Evolutionary conservation across 1,284 basidiomycete genomes (phyloP).

Genomic region (Calocybe gambosa): DNA sequence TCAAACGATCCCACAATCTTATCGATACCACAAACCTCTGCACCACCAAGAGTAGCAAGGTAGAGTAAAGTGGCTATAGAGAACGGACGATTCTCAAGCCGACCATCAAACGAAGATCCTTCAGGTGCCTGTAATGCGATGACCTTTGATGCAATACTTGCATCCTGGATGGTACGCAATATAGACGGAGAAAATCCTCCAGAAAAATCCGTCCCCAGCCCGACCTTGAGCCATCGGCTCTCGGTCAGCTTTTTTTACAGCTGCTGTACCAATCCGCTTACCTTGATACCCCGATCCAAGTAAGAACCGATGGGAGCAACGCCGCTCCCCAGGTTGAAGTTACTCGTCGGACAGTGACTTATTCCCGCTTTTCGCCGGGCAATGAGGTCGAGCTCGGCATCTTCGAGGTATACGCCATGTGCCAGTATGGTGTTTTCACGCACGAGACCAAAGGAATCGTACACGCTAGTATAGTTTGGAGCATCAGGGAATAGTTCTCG

Average conservation of each 20-base stretch:
- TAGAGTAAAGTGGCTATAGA: slow-evolving; percentile 76
- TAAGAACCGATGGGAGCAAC: slow-evolving; percentile 74
- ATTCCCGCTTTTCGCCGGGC: slow-evolving; percentile 66
- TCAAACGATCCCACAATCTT: slow-evolving; percentile 74
- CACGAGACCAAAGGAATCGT: slow-evolving; percentile 77
- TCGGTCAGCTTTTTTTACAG: neutral
- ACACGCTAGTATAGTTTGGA: slow-evolving; percentile 69
- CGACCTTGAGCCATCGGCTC: slow-evolving; percentile 46
- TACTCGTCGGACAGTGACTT: slow-evolving; percentile 91
- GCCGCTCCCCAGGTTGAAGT: slow-evolving; percentile 86
- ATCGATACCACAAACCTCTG: slow-evolving; percentile 73
- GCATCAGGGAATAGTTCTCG: slow-evolving; percentile 58
- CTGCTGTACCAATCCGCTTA: slow-evolving; percentile 23
- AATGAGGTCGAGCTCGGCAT: slow-evolving; percentile 72
- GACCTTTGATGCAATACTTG: slow-evolving; percentile 80
- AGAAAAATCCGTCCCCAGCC: slow-evolving; percentile 87
- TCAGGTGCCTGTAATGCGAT: slow-evolving; percentile 37
- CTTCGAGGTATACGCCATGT: slow-evolving; percentile 81
- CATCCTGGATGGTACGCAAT: slow-evolving; percentile 76
- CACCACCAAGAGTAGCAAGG: slow-evolving; percentile 91
- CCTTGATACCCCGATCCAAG: slow-evolving; percentile 84
- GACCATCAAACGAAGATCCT: slow-evolving; percentile 5
- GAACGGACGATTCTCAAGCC: slow-evolving; percentile 61
- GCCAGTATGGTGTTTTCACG: slow-evolving; percentile 81
- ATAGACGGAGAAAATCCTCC: slow-evolving; percentile 88